These are phyloP conservation scores for Entamoeba nuttalli DNA, from an alignment of 208 protist species.

Conservation along the genomic window DNA sequence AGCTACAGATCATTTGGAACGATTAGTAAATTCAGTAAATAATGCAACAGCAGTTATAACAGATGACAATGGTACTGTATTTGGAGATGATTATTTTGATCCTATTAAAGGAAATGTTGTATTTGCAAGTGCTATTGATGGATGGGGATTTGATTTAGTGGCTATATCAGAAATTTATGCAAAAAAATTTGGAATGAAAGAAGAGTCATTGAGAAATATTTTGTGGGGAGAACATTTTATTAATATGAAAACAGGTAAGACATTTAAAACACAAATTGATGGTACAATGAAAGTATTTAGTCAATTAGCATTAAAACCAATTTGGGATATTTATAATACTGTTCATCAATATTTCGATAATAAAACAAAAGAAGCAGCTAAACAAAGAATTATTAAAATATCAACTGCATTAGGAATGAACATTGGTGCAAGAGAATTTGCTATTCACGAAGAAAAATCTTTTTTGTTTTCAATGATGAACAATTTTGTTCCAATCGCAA, in stretches of 20 bases:
- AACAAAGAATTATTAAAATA: background rate
- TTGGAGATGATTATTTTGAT: background rate
- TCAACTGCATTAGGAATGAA: background rate
- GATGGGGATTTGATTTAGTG: background rate
- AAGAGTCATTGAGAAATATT: background rate
- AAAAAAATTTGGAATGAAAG: background rate
- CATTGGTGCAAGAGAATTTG: background rate
- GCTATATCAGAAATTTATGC: background rate
- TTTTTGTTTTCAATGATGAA: background rate
- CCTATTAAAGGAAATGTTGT: conserved; percentile 12
- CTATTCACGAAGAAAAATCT: background rate
- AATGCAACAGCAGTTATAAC: background rate
- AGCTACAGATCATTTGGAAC: background rate
- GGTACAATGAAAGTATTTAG: background rate
- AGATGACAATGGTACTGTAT: background rate
- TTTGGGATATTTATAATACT: conserved; percentile 7
- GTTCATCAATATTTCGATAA: background rate
- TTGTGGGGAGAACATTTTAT: conserved; percentile 18
- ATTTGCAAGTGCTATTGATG: conserved; percentile 5
- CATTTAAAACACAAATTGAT: background rate
- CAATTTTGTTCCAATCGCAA: background rate
- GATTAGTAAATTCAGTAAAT: background rate
- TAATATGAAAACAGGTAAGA: background rate
- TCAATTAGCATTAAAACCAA: background rate
- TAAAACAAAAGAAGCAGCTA: background rate